These are phyloP conservation scores for Myxozyma geophila DNA, from an alignment of 805 yeast genomes.

Conservation along the genomic window DNA sequence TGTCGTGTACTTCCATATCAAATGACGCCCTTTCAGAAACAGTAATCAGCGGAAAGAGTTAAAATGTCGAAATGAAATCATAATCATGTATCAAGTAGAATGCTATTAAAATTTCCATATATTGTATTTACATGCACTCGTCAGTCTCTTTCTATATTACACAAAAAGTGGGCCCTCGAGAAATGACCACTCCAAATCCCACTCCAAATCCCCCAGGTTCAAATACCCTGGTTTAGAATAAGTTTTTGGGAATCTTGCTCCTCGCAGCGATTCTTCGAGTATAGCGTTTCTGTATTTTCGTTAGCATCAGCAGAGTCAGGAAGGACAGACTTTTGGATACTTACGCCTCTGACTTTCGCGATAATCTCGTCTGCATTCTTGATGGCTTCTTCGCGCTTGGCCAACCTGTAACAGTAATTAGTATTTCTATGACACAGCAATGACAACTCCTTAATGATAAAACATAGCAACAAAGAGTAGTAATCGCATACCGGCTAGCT, in stretches of 20 bases:
- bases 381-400: conserved; percentile 29
- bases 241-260: conserved; percentile 22
- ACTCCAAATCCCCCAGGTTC: background rate
- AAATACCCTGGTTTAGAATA: conserved; percentile 15
- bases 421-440: background rate
- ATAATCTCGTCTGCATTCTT: conserved; percentile 27
- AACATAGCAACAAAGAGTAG: background rate
- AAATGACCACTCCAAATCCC: background rate
- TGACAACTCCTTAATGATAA: background rate
- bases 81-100: too few relatives aligned
- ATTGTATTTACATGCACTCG: background rate
- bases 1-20: too few relatives aligned
- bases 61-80: too few relatives aligned
- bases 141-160: conserved; percentile 1
- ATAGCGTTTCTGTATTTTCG: conserved; percentile 18
- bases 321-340: background rate
- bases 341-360: conserved; percentile 26
- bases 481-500: conserved; percentile 11
- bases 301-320: background rate
- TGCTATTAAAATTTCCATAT: too few relatives aligned
- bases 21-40: background rate
- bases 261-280: conserved; percentile 13
- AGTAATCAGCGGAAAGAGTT: too few relatives aligned
- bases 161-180: background rate
- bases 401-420: conserved; percentile 8